Evolutionary conservation across 768 basidiomycete genomes (phyloP).

Genomic region (Dendrothele bispora): DNA sequence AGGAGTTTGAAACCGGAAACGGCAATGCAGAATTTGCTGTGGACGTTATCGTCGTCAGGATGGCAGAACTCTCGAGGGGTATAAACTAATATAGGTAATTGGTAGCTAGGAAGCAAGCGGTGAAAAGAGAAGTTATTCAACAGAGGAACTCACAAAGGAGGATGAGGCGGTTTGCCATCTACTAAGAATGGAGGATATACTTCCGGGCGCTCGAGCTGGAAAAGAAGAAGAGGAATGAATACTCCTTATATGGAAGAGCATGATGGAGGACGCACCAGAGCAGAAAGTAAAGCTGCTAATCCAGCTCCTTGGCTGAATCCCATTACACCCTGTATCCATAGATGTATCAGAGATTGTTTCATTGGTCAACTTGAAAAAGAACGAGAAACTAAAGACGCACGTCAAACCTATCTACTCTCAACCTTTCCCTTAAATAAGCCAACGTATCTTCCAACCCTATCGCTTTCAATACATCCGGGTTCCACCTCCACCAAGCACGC

Average conservation of each 20-base stretch:
- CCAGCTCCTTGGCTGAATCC: slow-evolving; percentile 86
- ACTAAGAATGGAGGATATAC: slow-evolving; percentile 58
- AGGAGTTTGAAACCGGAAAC: slow-evolving; percentile 68
- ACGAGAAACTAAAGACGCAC: slow-evolving; percentile 38
- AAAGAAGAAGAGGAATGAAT: not conserved
- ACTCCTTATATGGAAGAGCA: not conserved
- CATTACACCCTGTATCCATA: slow-evolving; percentile 59
- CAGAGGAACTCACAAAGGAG: slow-evolving; percentile 58
- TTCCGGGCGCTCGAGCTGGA: slow-evolving; percentile 54
- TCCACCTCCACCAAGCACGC: slow-evolving; percentile 74
- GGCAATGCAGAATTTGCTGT: slow-evolving; percentile 71
- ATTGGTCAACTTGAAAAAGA: no score
- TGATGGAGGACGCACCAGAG: slow-evolving; percentile 45
- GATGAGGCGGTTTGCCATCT: slow-evolving; percentile 66
- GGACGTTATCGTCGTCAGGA: no score
- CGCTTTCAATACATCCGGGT: slow-evolving; percentile 49
- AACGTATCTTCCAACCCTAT: slow-evolving; percentile 64
- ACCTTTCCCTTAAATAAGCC: slow-evolving; percentile 49
- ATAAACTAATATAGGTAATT: no score
- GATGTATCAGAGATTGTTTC: slow-evolving; percentile 1
- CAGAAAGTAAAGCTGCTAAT: slow-evolving; percentile 68
- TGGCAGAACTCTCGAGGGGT: no score
- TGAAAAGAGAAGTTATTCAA: not conserved
- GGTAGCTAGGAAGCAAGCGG: slow-evolving; percentile 4
- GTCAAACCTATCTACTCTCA: slow-evolving; percentile 63